phyloP scores from a whole-genome alignment of 345 rosid genomes.

The Anacardium occidentale region DNA sequence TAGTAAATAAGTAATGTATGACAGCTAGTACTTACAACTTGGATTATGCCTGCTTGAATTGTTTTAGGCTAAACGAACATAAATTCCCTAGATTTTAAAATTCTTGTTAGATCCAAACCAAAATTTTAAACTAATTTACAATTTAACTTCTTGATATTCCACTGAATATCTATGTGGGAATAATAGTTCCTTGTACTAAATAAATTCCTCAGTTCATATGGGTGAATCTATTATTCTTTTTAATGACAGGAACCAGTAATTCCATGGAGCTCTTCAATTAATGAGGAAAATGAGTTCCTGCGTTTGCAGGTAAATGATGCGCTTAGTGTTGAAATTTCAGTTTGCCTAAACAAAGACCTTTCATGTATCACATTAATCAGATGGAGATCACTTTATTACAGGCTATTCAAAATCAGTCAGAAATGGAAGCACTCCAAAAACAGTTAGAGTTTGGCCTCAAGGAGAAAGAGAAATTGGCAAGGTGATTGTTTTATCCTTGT shows the following conservation, averaged over 20 bases:
- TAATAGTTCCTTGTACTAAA: neutral
- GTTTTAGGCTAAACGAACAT: neutral
- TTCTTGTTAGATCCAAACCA: neutral
- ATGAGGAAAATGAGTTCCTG: slow-evolving; percentile 85
- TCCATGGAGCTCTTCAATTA: slow-evolving; percentile 49
- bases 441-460: slow-evolving; percentile 57
- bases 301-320: slow-evolving; percentile 63
- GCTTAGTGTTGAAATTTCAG: slow-evolving; percentile 1
- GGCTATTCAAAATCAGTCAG: slow-evolving; percentile 84
- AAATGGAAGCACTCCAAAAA: slow-evolving; percentile 66
- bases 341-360: neutral
- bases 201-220: neutral
- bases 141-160: neutral
- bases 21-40: neutral
- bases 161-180: neutral
- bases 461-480: slow-evolving; percentile 74
- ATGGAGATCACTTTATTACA: slow-evolving; percentile 18
- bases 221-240: neutral
- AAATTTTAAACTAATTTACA: neutral
- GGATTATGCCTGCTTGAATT: neutral
- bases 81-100: too few relatives aligned
- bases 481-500: slow-evolving; percentile 36
- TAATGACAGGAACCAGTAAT: slow-evolving; percentile 45
- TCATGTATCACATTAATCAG: neutral
- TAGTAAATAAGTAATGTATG: neutral